A percentile compares a stretch with the other conserved stretches of the same genome.
Conservation (phyloP, 2,329 filamentous ascomycete genomes). For the Cladosporium cucumerinum region DNA sequence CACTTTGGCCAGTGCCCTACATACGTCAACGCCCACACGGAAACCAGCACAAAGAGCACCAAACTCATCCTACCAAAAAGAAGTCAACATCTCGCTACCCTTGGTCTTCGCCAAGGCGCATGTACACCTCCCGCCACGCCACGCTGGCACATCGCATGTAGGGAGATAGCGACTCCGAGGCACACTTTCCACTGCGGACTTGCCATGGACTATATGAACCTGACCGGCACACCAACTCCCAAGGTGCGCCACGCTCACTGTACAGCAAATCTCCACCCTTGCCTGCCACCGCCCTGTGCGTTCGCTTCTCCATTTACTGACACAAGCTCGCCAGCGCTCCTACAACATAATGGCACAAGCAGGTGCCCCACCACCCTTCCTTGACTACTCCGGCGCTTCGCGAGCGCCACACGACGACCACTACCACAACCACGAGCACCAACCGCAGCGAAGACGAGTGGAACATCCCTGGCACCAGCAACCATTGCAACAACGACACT, state of each 20-base stretch:
- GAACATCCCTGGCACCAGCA: constrained; percentile 25
- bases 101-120: not conserved
- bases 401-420: constrained; percentile 26
- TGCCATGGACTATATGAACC: constrained; percentile 3
- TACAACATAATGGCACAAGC: constrained; percentile 21
- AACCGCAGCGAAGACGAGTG: constrained; percentile 29
- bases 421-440: constrained; percentile 32
- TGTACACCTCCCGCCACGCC: not conserved
- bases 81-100: not conserved
- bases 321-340: constrained; percentile 8
- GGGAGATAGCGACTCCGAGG: not conserved
- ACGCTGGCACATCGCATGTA: not conserved
- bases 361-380: constrained; percentile 20
- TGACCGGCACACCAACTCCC: not conserved
- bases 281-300: not conserved
- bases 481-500: constrained; percentile 32
- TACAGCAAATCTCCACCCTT: not conserved
- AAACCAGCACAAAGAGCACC: not conserved
- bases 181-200: not conserved
- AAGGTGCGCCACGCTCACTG: not conserved
- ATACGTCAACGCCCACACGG: not conserved
- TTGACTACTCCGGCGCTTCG: constrained; percentile 10
- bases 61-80: not conserved
- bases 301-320: not conserved
- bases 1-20: not conserved